Base-by-base conservation (phyloP, 169 alveolate genomes). In the Toxoplasma gondii region DNA sequence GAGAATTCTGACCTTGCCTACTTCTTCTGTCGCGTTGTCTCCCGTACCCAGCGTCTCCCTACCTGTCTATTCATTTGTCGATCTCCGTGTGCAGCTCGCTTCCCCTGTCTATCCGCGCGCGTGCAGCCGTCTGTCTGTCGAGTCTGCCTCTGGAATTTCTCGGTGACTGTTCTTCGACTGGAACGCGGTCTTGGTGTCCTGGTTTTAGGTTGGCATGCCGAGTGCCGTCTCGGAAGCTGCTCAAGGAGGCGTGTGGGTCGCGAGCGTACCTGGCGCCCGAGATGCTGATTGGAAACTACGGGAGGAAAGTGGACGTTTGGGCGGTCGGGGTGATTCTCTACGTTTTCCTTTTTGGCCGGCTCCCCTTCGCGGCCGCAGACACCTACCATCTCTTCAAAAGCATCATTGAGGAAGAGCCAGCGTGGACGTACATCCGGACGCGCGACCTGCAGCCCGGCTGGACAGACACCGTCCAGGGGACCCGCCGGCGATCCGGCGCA, bases 271-370 rank as follows among this genome's bases (percentile, higher is more conserved):
- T 88, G 43, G 93, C 93, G 36, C 93, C 93, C 24, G 93, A 90
- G 86, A 70, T 69, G 58, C 34, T 90, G 38, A 90, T 45, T 64
- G 93, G 93, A 19, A 39, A 43, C 70, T 90, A 90, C 70, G 93
- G 86, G 41, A 39, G 86, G 74, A 54, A 41, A 29, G 93, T 90
- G 44, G 93, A 90, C 93, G 31, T 90, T 16, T 90, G 93, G 93
- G 88, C 88, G 29, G 64, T 31, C 45, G 93, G 93, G 36, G 88
- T 90, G 78, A 12, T 90, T 31, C 86, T 90, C 43, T 90, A 90
- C 70, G 38, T 69, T 12, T 58, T 90, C n/a, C 84, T 90, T 34
- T 90, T 39, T 41, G 88, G 93, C 36, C 93, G 93, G 29, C 70
- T 31, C 24, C 93, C 93, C 67, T 90, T 54, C 43, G 86, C 58